Percentiles rank a stretch among this genome's conserved stretches.
Evolutionary conservation across 2,329 filamentous ascomycete species (phyloP).

Genomic region (Colletotrichum plurivorum): DNA sequence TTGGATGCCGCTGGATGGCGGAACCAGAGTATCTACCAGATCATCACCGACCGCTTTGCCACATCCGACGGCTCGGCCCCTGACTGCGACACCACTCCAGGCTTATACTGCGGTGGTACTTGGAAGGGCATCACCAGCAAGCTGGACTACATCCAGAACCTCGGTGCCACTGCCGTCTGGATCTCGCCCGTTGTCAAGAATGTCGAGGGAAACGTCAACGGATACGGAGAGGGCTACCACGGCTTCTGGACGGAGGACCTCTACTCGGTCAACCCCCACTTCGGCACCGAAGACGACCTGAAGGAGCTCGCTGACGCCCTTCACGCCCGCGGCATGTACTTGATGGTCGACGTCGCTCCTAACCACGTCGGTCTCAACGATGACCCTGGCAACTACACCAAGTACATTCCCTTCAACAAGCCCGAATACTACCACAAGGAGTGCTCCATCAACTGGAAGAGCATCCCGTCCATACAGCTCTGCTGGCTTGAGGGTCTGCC

Average conservation of each 20-base stretch:
- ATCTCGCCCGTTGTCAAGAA: constrained; percentile 61
- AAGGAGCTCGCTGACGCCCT: constrained; percentile 61
- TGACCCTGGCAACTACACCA: constrained; percentile 41
- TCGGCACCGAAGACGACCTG: constrained; percentile 64
- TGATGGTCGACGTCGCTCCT: constrained; percentile 70
- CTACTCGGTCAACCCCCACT: constrained; percentile 61
- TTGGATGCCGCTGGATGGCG: constrained; percentile 53
- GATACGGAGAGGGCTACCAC: constrained; percentile 51
- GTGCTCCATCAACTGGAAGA: constrained; percentile 70
- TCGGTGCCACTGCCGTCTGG: constrained; percentile 61
- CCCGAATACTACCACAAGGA: constrained; percentile 72
- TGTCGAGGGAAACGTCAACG: constrained; percentile 49
- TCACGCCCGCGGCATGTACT: constrained; percentile 67
- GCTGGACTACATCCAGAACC: constrained; percentile 65
- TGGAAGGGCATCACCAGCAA: constrained; percentile 63
- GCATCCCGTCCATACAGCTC: constrained; percentile 61
- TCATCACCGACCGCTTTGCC: constrained; percentile 60
- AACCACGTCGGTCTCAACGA: constrained; percentile 62
- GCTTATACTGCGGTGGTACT: constrained; percentile 64
- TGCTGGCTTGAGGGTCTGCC: constrained; percentile 73
- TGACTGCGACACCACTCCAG: constrained; percentile 45
- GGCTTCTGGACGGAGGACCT: constrained; percentile 58
- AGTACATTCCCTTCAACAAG: constrained; percentile 59
- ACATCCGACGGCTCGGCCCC: constrained; percentile 54
- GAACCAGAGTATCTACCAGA: constrained; percentile 60